Percentiles rank a stretch among this genome's conserved stretches.
Evolutionary conservation across 768 basidiomycete genomes (phyloP).

Genomic region (Leucosporidium creatinivorum): DNA sequence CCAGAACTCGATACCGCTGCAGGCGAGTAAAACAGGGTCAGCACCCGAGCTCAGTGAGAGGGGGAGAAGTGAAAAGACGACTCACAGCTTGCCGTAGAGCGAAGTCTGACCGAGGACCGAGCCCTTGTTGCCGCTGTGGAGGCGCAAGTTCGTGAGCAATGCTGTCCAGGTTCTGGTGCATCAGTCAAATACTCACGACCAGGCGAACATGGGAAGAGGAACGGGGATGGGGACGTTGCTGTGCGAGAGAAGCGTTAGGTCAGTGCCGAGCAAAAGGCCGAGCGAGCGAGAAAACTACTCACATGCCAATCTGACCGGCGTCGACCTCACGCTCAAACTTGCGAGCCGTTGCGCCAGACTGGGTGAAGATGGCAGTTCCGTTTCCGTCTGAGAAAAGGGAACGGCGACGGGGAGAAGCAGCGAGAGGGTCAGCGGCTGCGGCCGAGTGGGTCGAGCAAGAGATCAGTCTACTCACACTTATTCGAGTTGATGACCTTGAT

Average conservation of each 20-base stretch:
- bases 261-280: background rate
- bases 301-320: slow-evolving; percentile 65
- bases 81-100: slow-evolving; percentile 79
- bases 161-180: slow-evolving; percentile 59
- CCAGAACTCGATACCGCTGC: slow-evolving; percentile 81
- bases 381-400: slow-evolving; percentile 51
- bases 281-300: slow-evolving; percentile 40
- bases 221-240: slow-evolving; percentile 71
- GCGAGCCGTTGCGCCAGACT: slow-evolving; percentile 87
- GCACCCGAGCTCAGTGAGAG: background rate
- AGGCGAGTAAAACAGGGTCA: too few relatives aligned
- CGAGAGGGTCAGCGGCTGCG: background rate
- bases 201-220: slow-evolving; percentile 68
- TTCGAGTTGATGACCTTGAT: slow-evolving; percentile 83
- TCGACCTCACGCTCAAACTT: slow-evolving; percentile 84
- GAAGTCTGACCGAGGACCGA: slow-evolving; percentile 48
- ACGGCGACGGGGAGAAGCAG: background rate
- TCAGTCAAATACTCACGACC: slow-evolving; percentile 43
- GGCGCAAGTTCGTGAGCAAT: too few relatives aligned
- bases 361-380: slow-evolving; percentile 91
- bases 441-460: too few relatives aligned
- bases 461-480: slow-evolving; percentile 50
- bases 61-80: slow-evolving; percentile 15
- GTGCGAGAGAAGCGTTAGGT: background rate
- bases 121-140: slow-evolving; percentile 61